Base-by-base conservation (phyloP, 768 basidiomycete species). In the Hemileccinum impolitum region DNA sequence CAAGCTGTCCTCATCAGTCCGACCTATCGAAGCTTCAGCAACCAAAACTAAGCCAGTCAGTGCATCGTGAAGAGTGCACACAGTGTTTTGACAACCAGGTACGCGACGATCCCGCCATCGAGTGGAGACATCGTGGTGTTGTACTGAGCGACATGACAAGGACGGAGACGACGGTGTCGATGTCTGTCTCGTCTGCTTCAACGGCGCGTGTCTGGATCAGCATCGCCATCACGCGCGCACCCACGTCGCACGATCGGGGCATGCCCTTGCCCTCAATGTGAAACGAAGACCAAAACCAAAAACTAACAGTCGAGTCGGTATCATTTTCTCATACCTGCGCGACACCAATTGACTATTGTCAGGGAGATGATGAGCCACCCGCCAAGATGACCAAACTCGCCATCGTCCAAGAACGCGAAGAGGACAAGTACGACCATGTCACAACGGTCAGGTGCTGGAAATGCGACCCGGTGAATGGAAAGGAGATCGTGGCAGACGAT, bases 81-180 rank as follows among this genome's bases (percentile, higher is more conserved):
- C 93, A 94, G 51, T 99, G 95, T 63, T 99, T 97, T 64, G 94
- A 97, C 67, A 82, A 81, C 60, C 94, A 97, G 81, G 92, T 86
- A 18, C 37, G 64, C 43, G 1, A 3, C 43, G 50, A 55, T 53
- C 47, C 21, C 11, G 8, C 34, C 30, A 50, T 58, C 48, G 32
- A n/a, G n/a, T n/a, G n/a, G n/a, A n/a, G n/a, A n/a, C n/a, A n/a
- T 23, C 37, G 14, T 35, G 6, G 11, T 12, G n/a, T 15, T 13
- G 17, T 37, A 47, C 45, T 43, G 40, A 50, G 25, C 25, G 14
- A 18, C 21, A 18, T 30, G 37, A 19, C 58, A 15, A 94, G 87
- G 92, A 94, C 63, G 69, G 71, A 3, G 75, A 83, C 0, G 68
- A 74, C 12, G 95, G 95, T 6, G 72, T 96, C 52, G 88, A 96